phyloP scores from a whole-genome alignment of 495 filamentous ascomycete genomes.

The Aspergillus homomorphus region DNA sequence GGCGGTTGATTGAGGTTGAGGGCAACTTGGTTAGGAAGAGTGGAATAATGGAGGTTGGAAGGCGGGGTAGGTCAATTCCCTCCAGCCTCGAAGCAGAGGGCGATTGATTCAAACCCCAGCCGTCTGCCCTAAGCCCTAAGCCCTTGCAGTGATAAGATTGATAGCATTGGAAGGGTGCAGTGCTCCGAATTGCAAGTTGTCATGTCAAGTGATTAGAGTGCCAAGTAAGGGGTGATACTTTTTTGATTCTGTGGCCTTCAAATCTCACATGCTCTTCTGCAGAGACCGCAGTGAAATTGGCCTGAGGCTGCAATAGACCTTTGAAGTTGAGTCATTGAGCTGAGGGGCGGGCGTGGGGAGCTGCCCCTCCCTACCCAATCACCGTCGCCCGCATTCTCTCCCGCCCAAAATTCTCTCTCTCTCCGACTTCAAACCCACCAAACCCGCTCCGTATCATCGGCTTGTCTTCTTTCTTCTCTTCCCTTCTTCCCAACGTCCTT shows the following conservation, averaged over 20 bases:
- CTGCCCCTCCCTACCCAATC: constrained; percentile 28
- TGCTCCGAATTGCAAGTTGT: too few relatives aligned
- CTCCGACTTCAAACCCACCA: constrained; percentile 26
- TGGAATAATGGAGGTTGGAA: neutral
- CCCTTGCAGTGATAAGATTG: constrained; percentile 7
- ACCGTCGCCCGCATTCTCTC: constrained; percentile 26
- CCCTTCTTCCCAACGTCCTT: neutral
- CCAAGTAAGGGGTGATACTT: neutral
- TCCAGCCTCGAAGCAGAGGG: constrained; percentile 16
- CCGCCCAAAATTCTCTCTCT: constrained; percentile 41
- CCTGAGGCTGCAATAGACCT: neutral
- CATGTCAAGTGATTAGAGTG: neutral
- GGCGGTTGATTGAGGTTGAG: neutral
- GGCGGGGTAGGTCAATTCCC: neutral
- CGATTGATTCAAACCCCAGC: constrained; percentile 31
- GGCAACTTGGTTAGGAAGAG: neutral
- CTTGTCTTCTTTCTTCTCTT: constrained; percentile 15
- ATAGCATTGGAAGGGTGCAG: neutral
- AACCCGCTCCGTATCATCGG: constrained; percentile 18
- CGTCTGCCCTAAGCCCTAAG: constrained; percentile 45
- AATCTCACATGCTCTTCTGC: neutral
- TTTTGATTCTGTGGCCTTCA: neutral
- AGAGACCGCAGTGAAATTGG: neutral
- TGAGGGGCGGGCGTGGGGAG: constrained; percentile 1
- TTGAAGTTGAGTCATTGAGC: neutral